These are phyloP conservation scores for Boletus eberwhitei DNA, from an alignment of 768 basidiomycete species.

Conservation along the genomic window DNA sequence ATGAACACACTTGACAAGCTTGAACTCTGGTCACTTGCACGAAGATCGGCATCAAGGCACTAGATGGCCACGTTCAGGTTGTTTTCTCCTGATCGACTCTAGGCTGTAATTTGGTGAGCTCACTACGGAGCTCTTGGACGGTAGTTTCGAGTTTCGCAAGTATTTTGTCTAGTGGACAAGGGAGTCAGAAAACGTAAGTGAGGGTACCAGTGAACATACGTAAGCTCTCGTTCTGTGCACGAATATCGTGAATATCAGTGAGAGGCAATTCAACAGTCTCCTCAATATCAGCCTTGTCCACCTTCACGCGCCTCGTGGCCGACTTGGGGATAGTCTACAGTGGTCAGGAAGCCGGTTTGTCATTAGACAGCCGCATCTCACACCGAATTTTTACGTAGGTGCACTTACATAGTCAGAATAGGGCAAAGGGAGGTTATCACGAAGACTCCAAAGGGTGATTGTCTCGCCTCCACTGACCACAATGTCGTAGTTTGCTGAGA, in stretches of 20 bases:
- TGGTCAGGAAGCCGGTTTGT: not conserved
- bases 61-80: not conserved
- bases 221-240: not conserved
- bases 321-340: not conserved
- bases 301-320: no score
- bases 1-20: not conserved
- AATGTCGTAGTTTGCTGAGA: constrained; percentile 8
- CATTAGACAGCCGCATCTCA: not conserved
- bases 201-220: not conserved
- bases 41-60: constrained; percentile 2
- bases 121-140: constrained; percentile 1
- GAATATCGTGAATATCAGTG: not conserved
- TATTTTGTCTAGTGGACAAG: constrained; percentile 1
- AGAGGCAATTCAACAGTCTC: constrained; percentile 1
- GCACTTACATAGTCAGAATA: not conserved
- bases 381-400: not conserved
- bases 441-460: not conserved
- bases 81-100: not conserved
- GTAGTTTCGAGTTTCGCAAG: not conserved
- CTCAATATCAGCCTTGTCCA: not conserved
- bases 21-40: not conserved
- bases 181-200: not conserved
- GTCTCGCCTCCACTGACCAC: not conserved
- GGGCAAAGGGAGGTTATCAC: not conserved
- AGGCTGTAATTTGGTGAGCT: not conserved